A percentile compares a stretch with the other conserved stretches of the same genome.
phyloP scores from a whole-genome alignment of 768 basidiomycete genomes.

The Austroboletus eburneus region DNA sequence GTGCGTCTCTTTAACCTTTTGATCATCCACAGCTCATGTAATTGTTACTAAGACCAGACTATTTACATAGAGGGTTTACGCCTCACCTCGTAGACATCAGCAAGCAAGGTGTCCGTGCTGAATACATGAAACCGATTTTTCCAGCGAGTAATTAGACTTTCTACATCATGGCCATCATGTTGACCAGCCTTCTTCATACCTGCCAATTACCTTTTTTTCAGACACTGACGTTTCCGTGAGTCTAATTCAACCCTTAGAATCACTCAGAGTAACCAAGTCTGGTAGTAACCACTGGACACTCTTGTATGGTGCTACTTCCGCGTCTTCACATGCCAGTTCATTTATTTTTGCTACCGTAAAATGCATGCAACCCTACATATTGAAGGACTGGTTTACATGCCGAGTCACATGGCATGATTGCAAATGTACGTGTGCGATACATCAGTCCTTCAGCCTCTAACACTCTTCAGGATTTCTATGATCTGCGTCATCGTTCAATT shows the following conservation, averaged over 20 bases:
- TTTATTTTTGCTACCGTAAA: neutral
- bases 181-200: too few relatives aligned
- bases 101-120: slow-evolving; percentile 72
- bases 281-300: slow-evolving; percentile 83
- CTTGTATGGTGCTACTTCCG: slow-evolving; percentile 49
- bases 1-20: neutral
- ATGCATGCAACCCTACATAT: neutral
- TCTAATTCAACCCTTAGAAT: slow-evolving; percentile 8
- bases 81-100: slow-evolving; percentile 73
- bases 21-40: neutral
- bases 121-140: slow-evolving; percentile 78
- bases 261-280: neutral
- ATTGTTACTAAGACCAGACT: slow-evolving; percentile 55
- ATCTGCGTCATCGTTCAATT: slow-evolving; percentile 51
- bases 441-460: neutral
- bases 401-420: slow-evolving; percentile 85
- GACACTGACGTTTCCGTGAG: slow-evolving; percentile 87
- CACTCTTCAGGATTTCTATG: slow-evolving; percentile 73
- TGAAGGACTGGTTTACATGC: slow-evolving; percentile 80
- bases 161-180: too few relatives aligned
- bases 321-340: neutral
- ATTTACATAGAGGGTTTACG: slow-evolving; percentile 74
- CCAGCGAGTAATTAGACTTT: too few relatives aligned
- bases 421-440: slow-evolving; percentile 52
- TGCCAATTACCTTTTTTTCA: slow-evolving; percentile 20